These are phyloP conservation scores for Teratosphaeria gauchensis DNA, from an alignment of 2,329 filamentous ascomycete genomes.

Conservation along the genomic window DNA sequence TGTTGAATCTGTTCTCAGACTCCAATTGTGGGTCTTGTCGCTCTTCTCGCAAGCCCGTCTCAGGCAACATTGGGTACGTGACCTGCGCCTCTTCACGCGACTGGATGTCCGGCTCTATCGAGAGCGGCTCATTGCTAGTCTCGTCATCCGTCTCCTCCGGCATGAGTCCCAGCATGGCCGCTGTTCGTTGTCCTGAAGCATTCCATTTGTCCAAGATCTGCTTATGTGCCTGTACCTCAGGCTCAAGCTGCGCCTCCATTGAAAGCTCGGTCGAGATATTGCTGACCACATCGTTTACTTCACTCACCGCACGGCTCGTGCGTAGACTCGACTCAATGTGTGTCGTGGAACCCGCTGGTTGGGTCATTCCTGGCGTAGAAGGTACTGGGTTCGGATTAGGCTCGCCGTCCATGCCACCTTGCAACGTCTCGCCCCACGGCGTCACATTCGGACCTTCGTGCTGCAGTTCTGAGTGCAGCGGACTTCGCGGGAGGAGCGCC, in stretches of 20 bases:
- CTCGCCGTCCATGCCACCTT: neutral
- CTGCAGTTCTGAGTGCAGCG: constrained; percentile 11
- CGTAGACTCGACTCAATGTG: neutral
- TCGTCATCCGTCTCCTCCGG: neutral
- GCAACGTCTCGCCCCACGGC: neutral
- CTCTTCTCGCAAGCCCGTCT: neutral
- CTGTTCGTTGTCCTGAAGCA: neutral
- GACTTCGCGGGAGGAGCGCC: constrained; percentile 10
- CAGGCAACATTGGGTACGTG: neutral
- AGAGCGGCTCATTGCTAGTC: neutral
- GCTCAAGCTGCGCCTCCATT: neutral
- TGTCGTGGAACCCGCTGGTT: constrained; percentile 9
- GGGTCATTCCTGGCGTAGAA: constrained; percentile 30
- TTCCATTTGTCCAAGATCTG: neutral
- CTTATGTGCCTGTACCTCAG: neutral
- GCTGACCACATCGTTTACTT: neutral
- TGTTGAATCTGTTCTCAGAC: neutral
- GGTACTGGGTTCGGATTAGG: constrained; percentile 13
- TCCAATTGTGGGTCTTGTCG: neutral
- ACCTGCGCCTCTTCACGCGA: neutral
- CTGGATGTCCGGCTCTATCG: neutral
- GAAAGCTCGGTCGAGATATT: neutral
- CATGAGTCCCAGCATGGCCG: neutral
- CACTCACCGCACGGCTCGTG: neutral
- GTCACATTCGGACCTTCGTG: neutral